Evolutionary conservation across 2,329 filamentous ascomycete genomes (phyloP).

Genomic region (Calonectria fujianensis): DNA sequence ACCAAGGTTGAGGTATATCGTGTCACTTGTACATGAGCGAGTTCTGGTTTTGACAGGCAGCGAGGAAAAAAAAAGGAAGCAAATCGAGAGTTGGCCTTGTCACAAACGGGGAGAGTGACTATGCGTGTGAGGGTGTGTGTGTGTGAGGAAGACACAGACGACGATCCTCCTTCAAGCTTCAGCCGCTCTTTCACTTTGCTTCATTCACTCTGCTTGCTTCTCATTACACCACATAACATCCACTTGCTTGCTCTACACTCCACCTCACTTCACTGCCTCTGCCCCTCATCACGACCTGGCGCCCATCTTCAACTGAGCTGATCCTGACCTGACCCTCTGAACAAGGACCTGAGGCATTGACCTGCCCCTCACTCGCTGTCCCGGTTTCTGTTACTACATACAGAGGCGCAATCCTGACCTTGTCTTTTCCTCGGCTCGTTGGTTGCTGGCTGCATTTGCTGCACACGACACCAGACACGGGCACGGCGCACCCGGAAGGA

Average conservation of each 20-base stretch:
- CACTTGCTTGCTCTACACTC: slow-evolving; percentile 32
- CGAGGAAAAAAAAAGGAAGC: slow-evolving; percentile 36
- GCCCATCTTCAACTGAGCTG: slow-evolving; percentile 43
- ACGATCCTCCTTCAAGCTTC: slow-evolving; percentile 16
- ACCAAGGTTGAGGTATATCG: slow-evolving; percentile 47
- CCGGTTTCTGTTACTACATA: slow-evolving; percentile 8
- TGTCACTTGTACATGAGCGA: slow-evolving; percentile 50
- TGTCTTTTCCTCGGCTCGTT: slow-evolving; percentile 44
- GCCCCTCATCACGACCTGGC: slow-evolving; percentile 28
- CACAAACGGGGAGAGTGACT: slow-evolving; percentile 15
- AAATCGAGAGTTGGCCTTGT: slow-evolving; percentile 19
- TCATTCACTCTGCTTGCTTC: slow-evolving; percentile 31
- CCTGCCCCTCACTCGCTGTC: slow-evolving; percentile 26
- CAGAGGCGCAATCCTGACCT: slow-evolving; percentile 29
- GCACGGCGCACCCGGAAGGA: slow-evolving; percentile 23
- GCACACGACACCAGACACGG: slow-evolving; percentile 24
- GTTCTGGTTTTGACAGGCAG: slow-evolving; percentile 23
- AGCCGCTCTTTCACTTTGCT: slow-evolving; percentile 17
- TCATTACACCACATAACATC: slow-evolving; percentile 34
- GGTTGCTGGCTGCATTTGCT: slow-evolving; percentile 23
- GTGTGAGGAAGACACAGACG: slow-evolving; percentile 17
- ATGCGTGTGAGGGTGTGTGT: background rate
- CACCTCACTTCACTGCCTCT: slow-evolving; percentile 30
- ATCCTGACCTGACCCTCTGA: slow-evolving; percentile 43
- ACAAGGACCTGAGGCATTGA: slow-evolving; percentile 36